A percentile compares a stretch with the other conserved stretches of the same genome.
phyloP scores from a whole-genome alignment of 305 asterid genomes.

The Fraxinus sp. region DNA sequence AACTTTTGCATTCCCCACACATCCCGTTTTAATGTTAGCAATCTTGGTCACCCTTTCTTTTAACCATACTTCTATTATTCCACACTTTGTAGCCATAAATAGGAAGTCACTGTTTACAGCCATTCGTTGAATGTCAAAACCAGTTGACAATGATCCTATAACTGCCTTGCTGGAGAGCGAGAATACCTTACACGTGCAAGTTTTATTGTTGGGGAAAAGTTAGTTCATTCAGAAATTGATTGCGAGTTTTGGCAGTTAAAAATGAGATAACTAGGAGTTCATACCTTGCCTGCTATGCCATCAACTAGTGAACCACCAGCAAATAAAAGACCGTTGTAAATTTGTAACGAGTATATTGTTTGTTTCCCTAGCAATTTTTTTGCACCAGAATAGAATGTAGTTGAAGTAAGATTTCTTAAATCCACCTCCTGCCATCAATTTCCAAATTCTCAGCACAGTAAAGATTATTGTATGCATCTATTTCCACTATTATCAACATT shows the following conservation, averaged over 20 bases:
- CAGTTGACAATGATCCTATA: conserved; percentile 53
- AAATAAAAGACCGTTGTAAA: conserved; percentile 44
- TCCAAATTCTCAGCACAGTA: background rate
- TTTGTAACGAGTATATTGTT: conserved; percentile 51
- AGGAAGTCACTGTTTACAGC: conserved; percentile 59
- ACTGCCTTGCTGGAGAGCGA: conserved; percentile 68
- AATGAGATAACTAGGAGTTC: background rate
- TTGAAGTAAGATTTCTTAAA: conserved; percentile 46
- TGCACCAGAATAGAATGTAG: conserved; percentile 65
- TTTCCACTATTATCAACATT: background rate
- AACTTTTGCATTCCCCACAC: conserved; percentile 43
- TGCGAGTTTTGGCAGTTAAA: background rate
- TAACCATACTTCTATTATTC: conserved; percentile 70
- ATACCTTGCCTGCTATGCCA: conserved; percentile 75
- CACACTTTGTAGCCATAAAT: conserved; percentile 66
- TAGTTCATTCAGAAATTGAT: background rate
- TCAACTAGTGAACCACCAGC: conserved; percentile 73
- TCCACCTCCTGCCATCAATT: conserved; percentile 65
- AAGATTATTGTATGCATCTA: background rate
- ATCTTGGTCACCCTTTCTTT: conserved; percentile 56
- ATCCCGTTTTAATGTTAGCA: conserved; percentile 44
- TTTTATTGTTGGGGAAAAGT: background rate
- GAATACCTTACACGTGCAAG: conserved; percentile 50
- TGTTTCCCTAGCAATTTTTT: conserved; percentile 72
- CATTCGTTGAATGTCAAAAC: conserved; percentile 53